A percentile compares a stretch with the other conserved stretches of the same genome.
Evolutionary conservation across 345 rosid genomes (phyloP).

Genomic region (Eucalyptus sp.): DNA sequence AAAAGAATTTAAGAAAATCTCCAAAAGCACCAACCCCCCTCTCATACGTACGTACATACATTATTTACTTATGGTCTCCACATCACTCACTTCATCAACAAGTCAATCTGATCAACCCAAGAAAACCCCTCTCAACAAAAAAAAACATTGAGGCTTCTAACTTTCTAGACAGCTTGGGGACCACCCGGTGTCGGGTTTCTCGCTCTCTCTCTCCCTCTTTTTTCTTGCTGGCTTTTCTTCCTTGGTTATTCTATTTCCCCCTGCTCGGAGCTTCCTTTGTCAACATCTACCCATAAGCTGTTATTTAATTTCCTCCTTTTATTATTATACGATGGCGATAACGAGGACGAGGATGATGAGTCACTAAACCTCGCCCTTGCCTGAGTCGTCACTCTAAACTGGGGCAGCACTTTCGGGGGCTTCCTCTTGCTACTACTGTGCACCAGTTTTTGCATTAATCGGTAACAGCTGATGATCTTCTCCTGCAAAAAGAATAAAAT

Average conservation of each 20-base stretch:
- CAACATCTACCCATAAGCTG: conserved; percentile 54
- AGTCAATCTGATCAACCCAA: conserved; percentile 9
- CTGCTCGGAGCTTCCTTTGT: conserved; percentile 39
- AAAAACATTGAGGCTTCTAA: conserved; percentile 36
- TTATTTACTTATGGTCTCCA: conserved; percentile 16
- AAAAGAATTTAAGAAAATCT: conserved; percentile 13
- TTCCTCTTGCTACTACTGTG: conserved; percentile 31
- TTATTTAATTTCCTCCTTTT: conserved; percentile 70
- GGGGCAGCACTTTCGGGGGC: conserved; percentile 39
- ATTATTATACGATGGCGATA: conserved; percentile 27
- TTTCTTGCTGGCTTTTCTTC: background rate
- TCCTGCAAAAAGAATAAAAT: conserved; percentile 34
- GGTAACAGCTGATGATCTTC: conserved; percentile 68
- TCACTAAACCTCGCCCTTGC: conserved; percentile 45
- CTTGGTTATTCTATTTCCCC: background rate
- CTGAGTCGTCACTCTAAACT: conserved; percentile 55
- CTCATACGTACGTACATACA: conserved; percentile 7
- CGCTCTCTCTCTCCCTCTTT: background rate
- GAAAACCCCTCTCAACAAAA: conserved; percentile 17
- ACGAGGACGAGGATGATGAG: conserved; percentile 24
- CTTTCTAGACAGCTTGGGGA: background rate
- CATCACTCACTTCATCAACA: conserved; percentile 22
- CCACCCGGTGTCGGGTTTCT: background rate
- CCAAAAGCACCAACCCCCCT: conserved; percentile 31
- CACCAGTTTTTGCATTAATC: conserved; percentile 59